phyloP scores from a whole-genome alignment of 2,329 filamentous ascomycete species.

The Geosmithia flava region DNA sequence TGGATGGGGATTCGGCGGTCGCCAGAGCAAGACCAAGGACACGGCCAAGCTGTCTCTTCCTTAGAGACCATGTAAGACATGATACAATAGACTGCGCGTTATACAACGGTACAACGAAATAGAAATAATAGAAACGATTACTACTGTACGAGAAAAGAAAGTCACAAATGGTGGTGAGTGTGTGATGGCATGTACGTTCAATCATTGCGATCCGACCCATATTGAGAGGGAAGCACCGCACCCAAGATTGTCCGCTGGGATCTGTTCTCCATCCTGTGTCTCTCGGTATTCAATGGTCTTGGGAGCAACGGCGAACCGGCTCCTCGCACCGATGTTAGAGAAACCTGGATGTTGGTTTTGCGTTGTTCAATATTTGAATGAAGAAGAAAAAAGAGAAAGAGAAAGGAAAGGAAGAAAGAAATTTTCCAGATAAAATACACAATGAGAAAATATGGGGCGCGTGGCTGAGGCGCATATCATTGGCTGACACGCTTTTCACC shows the following conservation, averaged over 20 bases:
- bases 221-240: conserved; percentile 38
- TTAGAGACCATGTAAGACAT: not conserved
- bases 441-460: not conserved
- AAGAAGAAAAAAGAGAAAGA: conserved; percentile 11
- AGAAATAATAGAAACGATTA: not conserved
- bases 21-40: conserved; percentile 8
- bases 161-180: not conserved
- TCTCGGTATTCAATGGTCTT: conserved; percentile 31
- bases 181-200: conserved; percentile 34
- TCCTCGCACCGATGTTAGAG: conserved; percentile 31
- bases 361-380: conserved; percentile 31
- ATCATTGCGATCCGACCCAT: conserved; percentile 48
- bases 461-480: not conserved
- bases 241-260: conserved; percentile 41
- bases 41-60: not conserved
- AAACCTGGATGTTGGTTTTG: conserved; percentile 31
- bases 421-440: not conserved
- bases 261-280: conserved; percentile 40
- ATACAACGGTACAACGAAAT: not conserved
- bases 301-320: conserved; percentile 23
- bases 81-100: not conserved
- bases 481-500: not conserved
- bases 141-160: too few relatives aligned
- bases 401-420: conserved; percentile 7
- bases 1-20: conserved; percentile 38